Conservation (phyloP, 2,329 filamentous ascomycete species). For the Calcarisporium arbuscula region DNA sequence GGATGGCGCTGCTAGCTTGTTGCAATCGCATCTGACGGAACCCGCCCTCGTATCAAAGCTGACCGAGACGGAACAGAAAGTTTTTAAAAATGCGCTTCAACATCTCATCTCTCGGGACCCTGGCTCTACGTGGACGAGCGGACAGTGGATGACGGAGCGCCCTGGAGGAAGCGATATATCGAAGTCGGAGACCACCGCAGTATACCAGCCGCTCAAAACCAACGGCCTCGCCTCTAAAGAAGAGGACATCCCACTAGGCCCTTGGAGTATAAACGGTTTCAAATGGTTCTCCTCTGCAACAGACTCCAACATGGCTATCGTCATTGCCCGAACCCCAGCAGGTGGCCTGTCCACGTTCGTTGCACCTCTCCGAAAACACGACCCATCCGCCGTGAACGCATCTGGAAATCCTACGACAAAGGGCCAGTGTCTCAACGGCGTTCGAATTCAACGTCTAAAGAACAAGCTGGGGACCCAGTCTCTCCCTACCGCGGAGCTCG, state of each 20-base stretch:
- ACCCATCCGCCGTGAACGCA: slow-evolving; percentile 20
- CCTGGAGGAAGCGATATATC: slow-evolving; percentile 62
- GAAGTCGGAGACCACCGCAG: slow-evolving; percentile 56
- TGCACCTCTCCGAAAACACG: slow-evolving; percentile 50
- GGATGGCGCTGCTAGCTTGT: too few relatives aligned
- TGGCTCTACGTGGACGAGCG: too few relatives aligned
- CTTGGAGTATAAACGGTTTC: slow-evolving; percentile 59
- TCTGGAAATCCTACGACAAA: slow-evolving; percentile 11
- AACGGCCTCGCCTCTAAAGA: slow-evolving; percentile 10
- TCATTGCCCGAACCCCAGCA: slow-evolving; percentile 51
- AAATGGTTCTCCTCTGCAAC: slow-evolving; percentile 47
- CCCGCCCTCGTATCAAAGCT: too few relatives aligned
- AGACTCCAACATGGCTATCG: slow-evolving; percentile 44
- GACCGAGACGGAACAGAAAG: too few relatives aligned
- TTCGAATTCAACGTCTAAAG: slow-evolving; percentile 63
- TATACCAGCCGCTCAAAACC: slow-evolving; percentile 6
- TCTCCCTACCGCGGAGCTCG: slow-evolving; percentile 65
- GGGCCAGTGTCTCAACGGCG: slow-evolving; percentile 51
- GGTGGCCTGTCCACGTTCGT: slow-evolving; percentile 40
- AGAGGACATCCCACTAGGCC: slow-evolving; percentile 37
- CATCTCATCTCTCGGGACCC: too few relatives aligned
- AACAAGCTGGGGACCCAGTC: slow-evolving; percentile 63
- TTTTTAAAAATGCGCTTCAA: too few relatives aligned
- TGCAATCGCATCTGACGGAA: too few relatives aligned
- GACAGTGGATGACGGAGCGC: slow-evolving; percentile 73